Base-by-base conservation (phyloP, 176 grass and related monocot species). In the Juncus inflexus region DNA sequence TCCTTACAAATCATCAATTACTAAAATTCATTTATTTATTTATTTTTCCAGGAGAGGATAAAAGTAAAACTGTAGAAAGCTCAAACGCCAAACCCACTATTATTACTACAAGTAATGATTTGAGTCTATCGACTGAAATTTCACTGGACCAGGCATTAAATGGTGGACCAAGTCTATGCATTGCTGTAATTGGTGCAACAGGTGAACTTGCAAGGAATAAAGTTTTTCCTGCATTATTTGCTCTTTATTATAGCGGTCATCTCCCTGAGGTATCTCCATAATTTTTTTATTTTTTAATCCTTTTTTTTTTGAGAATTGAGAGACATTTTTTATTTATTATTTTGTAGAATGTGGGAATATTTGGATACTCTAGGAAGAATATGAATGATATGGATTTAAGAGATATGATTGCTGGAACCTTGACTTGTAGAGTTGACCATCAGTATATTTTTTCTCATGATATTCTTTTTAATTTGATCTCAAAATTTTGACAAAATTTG, bases 281-380 rank as follows among this genome's bases (percentile, higher is more conserved):
- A 19, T 75, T 65, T 62, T 62, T 5, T 6, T 45, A 7, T 71
- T n/a, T 59, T 70, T 70, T 51, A 4, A 50, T 52, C 28, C 12
- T 5, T 54, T 37, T 53, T 12, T 65, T 39, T 64, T 64, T 63
- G 3, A 10, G 10, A 52, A 52, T 45, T 51, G 52, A 1, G 0
- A 4, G 7, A 38, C 42, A 53, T 15, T 38, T 37, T 13, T 83
- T 64, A 63, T 13, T 61, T 37, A 6, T 63, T 74, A 37, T 80
- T 62, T 66, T 77, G 19, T 81, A 96, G 91, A 85, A 87, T 77
- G 87, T 96, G 58, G 84, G 79, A 35, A 96, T 96, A 78, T 90
- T 96, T 96, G 91, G 91, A 58, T 96, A 96, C 63, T 90, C 91
- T 74, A 90, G 91, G 76, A 96, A 90, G 79, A 72, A 67, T 28